Conservation (phyloP, 768 basidiomycete genomes). For the Pholiota conissans region DNA sequence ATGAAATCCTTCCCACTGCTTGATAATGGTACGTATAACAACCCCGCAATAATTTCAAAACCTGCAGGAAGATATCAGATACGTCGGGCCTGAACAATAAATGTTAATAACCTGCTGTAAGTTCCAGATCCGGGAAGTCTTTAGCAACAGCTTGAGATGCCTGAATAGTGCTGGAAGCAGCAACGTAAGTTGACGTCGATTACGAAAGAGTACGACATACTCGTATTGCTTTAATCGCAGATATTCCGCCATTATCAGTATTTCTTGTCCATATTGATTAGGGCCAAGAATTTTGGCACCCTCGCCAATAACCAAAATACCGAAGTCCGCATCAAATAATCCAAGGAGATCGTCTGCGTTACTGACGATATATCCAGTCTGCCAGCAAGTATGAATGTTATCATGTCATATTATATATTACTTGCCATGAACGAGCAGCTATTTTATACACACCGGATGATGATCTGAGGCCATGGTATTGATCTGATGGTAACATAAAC, state of each 20-base stretch:
- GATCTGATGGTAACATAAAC: slow-evolving; percentile 44
- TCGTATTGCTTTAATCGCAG: slow-evolving; percentile 70
- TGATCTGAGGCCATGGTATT: slow-evolving; percentile 66
- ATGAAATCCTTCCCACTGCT: slow-evolving; percentile 77
- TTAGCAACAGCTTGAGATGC: slow-evolving; percentile 64
- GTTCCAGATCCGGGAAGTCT: slow-evolving; percentile 72
- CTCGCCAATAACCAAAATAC: slow-evolving; percentile 70
- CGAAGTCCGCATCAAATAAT: slow-evolving; percentile 78
- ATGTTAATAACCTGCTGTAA: slow-evolving; percentile 43
- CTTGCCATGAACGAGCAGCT: neutral
- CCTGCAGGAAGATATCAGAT: slow-evolving; percentile 25
- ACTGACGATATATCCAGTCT: slow-evolving; percentile 77
- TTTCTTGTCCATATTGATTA: slow-evolving; percentile 73
- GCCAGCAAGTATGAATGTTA: neutral
- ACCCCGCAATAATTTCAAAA: slow-evolving; percentile 66
- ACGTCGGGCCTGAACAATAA: neutral
- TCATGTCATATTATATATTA: neutral
- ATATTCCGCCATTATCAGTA: slow-evolving; percentile 79
- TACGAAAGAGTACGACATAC: slow-evolving; percentile 35
- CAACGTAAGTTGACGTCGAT: neutral
- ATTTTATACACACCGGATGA: slow-evolving; percentile 47
- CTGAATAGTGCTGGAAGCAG: slow-evolving; percentile 55
- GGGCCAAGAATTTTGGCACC: slow-evolving; percentile 71
- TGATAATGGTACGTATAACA: slow-evolving; percentile 76
- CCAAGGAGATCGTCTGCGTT: slow-evolving; percentile 78